Percentiles rank a stretch among this genome's conserved stretches.
Evolutionary conservation across 2,329 filamentous ascomycete species (phyloP).

Genomic region (Ceratocystis ficicola): DNA sequence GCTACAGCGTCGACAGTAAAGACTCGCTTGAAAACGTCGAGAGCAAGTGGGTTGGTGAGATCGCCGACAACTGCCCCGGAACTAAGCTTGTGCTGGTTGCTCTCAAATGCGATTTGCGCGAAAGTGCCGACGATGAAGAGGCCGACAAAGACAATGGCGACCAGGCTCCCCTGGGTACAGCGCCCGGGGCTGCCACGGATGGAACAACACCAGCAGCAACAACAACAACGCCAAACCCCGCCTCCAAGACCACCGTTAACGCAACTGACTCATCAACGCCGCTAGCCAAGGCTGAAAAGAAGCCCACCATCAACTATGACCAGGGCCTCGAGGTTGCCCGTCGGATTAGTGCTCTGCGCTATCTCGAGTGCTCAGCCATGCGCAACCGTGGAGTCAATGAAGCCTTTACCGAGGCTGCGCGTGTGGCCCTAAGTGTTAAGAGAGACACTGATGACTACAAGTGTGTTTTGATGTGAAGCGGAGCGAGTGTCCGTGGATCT

Average conservation of each 20-base stretch:
- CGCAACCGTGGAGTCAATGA: slow-evolving; percentile 96
- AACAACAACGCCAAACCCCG: neutral
- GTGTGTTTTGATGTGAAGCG: slow-evolving; percentile 46
- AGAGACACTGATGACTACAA: slow-evolving; percentile 51
- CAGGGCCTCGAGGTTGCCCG: slow-evolving; percentile 83
- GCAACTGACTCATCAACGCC: slow-evolving; percentile 30
- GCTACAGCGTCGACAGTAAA: slow-evolving; percentile 92
- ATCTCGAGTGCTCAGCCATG: slow-evolving; percentile 97
- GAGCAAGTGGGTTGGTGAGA: slow-evolving; percentile 96
- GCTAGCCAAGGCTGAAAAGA: slow-evolving; percentile 41
- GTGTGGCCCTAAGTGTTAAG: slow-evolving; percentile 71
- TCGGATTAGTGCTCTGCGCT: slow-evolving; percentile 82
- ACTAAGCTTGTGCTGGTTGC: slow-evolving; percentile 93
- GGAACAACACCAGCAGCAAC: neutral
- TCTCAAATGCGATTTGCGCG: slow-evolving; percentile 89
- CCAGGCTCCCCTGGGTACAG: slow-evolving; percentile 30
- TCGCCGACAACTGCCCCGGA: slow-evolving; percentile 91
- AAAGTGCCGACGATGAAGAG: slow-evolving; percentile 59
- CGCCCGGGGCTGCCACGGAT: neutral
- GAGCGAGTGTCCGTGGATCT: neutral
- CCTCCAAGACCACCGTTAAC: slow-evolving; percentile 22
- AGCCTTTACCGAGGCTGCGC: slow-evolving; percentile 92
- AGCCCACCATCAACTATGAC: slow-evolving; percentile 75
- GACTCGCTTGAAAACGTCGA: slow-evolving; percentile 97
- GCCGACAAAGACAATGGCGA: slow-evolving; percentile 36